phyloP scores from a whole-genome alignment of 805 yeast species.

The Candida wancherniae region DNA sequence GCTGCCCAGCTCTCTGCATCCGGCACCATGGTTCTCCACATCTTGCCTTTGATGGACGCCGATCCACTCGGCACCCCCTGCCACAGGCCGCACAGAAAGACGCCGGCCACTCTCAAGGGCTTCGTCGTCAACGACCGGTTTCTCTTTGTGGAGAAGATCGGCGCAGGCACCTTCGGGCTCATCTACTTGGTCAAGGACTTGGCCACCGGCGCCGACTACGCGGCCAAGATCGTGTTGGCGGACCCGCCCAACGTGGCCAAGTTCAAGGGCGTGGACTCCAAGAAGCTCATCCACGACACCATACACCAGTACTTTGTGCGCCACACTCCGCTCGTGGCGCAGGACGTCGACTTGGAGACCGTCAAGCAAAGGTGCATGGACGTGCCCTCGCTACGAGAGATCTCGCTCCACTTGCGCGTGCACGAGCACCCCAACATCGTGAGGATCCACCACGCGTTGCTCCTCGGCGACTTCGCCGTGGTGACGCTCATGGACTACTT shows the following conservation, averaged over 20 bases:
- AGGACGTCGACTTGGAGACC: slow-evolving; percentile 10
- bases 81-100: neutral
- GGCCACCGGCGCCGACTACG: slow-evolving; percentile 47
- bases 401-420: slow-evolving; percentile 66
- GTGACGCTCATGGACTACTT: slow-evolving; percentile 84
- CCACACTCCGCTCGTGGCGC: slow-evolving; percentile 4
- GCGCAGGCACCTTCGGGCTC: slow-evolving; percentile 39
- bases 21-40: slow-evolving; percentile 41
- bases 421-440: slow-evolving; percentile 77
- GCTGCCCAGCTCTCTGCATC: neutral
- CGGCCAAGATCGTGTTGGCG: slow-evolving; percentile 68
- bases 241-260: slow-evolving; percentile 40
- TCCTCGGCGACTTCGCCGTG: slow-evolving; percentile 47
- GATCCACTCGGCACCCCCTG: slow-evolving; percentile 6
- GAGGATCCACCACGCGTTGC: slow-evolving; percentile 68
- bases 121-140: slow-evolving; percentile 61
- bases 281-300: slow-evolving; percentile 46
- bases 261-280: slow-evolving; percentile 69
- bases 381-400: slow-evolving; percentile 52
- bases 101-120: slow-evolving; percentile 39
- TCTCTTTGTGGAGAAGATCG: slow-evolving; percentile 43
- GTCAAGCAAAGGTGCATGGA: slow-evolving; percentile 23
- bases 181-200: slow-evolving; percentile 47
- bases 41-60: slow-evolving; percentile 62
- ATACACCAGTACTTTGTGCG: slow-evolving; percentile 8